phyloP scores from a whole-genome alignment of 352 stramenopile genomes.

The Phytophthora niederhauseri region DNA sequence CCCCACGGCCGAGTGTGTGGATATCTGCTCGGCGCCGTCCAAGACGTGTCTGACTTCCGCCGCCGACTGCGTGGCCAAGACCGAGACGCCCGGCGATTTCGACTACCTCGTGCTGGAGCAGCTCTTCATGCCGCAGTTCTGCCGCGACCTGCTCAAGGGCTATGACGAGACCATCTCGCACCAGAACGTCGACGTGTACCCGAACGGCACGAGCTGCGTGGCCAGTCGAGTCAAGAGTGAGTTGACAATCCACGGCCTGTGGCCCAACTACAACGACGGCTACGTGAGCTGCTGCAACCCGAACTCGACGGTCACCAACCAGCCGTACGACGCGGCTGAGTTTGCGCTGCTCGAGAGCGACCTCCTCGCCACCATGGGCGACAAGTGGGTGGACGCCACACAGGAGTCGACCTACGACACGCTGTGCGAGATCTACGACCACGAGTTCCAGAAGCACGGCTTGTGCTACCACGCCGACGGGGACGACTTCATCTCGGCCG shows the following conservation, averaged over 20 bases:
- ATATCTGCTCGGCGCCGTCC: slow-evolving; percentile 71
- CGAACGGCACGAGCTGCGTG: slow-evolving; percentile 53
- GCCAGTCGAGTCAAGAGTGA: slow-evolving; percentile 33
- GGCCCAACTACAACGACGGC: slow-evolving; percentile 75
- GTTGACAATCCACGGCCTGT: slow-evolving; percentile 74
- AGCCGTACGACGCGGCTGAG: slow-evolving; percentile 51
- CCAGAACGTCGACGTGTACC: slow-evolving; percentile 72
- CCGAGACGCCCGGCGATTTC: slow-evolving; percentile 62
- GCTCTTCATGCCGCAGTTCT: slow-evolving; percentile 83
- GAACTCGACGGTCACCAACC: slow-evolving; percentile 52
- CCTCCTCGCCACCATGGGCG: slow-evolving; percentile 57
- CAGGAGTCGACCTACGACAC: slow-evolving; percentile 54
- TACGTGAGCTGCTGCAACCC: slow-evolving; percentile 79
- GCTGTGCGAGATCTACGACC: slow-evolving; percentile 80
- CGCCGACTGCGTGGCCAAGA: slow-evolving; percentile 60
- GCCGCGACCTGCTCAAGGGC: slow-evolving; percentile 70
- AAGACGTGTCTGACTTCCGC: slow-evolving; percentile 65
- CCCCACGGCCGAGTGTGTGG: slow-evolving; percentile 59
- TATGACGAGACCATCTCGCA: slow-evolving; percentile 71
- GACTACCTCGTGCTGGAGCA: slow-evolving; percentile 83
- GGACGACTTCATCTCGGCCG: slow-evolving; percentile 50
- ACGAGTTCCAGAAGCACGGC: slow-evolving; percentile 85
- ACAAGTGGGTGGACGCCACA: slow-evolving; percentile 69
- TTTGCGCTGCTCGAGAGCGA: slow-evolving; percentile 46
- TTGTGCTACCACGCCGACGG: slow-evolving; percentile 65